These are phyloP conservation scores for Lactifluus echinatus DNA, from an alignment of 768 basidiomycete species.

Conservation along the genomic window DNA sequence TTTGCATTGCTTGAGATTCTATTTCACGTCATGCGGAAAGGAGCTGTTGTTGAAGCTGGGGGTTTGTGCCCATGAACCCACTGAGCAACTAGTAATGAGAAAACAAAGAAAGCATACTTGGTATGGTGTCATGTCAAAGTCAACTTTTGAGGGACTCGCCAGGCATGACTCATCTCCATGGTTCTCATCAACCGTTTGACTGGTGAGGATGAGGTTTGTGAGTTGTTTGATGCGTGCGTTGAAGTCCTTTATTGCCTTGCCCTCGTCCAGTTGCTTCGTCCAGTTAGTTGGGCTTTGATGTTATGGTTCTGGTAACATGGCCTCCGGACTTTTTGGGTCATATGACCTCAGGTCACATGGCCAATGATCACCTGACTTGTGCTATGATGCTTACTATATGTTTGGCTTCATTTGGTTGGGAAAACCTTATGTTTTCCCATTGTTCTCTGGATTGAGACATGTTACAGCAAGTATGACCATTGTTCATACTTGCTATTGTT, in stretches of 20 bases:
- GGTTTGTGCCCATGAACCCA: background rate
- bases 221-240: slow-evolving; percentile 73
- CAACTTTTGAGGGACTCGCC: slow-evolving; percentile 76
- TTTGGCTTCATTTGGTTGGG: no score
- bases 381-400: no score
- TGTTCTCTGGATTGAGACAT: no score
- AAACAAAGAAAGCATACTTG: slow-evolving; percentile 39
- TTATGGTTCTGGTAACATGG: no score
- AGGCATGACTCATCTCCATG: slow-evolving; percentile 67
- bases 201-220: slow-evolving; percentile 79
- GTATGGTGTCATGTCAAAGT: slow-evolving; percentile 85
- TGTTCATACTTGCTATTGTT: no score
- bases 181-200: slow-evolving; percentile 66
- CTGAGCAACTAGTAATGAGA: background rate
- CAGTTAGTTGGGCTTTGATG: slow-evolving; percentile 5
- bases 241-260: slow-evolving; percentile 76
- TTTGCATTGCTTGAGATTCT: slow-evolving; percentile 74
- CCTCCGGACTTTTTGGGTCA: no score
- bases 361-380: no score
- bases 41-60: slow-evolving; percentile 82
- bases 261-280: slow-evolving; percentile 71
- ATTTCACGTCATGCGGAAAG: slow-evolving; percentile 71
- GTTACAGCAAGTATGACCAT: no score
- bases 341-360: no score
- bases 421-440: no score